Evolutionary conservation across 2,329 filamentous ascomycete genomes (phyloP), one percentile per base, ranked within the genome.

Genomic region (Stachybotrys chartarum): DNA sequence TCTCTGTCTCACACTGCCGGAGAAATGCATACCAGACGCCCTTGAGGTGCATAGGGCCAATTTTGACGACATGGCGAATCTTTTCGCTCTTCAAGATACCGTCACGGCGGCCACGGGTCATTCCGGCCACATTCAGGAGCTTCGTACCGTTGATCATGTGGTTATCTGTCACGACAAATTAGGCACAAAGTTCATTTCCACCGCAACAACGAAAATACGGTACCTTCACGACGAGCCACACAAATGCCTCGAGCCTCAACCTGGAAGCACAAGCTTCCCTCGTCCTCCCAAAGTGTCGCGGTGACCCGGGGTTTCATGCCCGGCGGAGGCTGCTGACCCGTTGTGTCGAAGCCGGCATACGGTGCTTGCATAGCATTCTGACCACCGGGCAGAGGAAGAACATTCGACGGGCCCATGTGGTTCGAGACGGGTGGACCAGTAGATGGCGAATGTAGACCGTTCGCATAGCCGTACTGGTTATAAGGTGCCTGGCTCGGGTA

Each of bases 71-170:
- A 72, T 97, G 92, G 63, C 94, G 86, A 56, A 92, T 85, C 74
- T 97, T 99, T 74, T 97, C 94, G 70, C 93, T 97, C 77, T 99
- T 99, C 56, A 99, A 75, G 62, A 99, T 97, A 51, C 94, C 94
- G 68, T 99, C 94, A 66, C 94, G 84, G 61, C 94, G 87, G 55
- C 94, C 94, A 70, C 94, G 84, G 14, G 94, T 99, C 94, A 99
- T 99, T 12, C 94, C 93, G 52, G 94, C 94, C 54, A 99, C 94
- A 62, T 99, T 99, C 56, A 97, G 77, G 56, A 99, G 78, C 72
- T 97, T 99, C 1, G 94, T 99, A 17, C 94, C 94, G 66, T 97
- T 99, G 72, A 99, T 97, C 90, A 99, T 97, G 75, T 96, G 91
- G 73, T 97, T 97, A 66, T 97, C 93, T 95, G 60, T 47, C 51